Evolutionary conservation across 1,139 yeast genomes (phyloP), one percentile per base, ranked within the genome.

Genomic region (Pichia sp.): DNA sequence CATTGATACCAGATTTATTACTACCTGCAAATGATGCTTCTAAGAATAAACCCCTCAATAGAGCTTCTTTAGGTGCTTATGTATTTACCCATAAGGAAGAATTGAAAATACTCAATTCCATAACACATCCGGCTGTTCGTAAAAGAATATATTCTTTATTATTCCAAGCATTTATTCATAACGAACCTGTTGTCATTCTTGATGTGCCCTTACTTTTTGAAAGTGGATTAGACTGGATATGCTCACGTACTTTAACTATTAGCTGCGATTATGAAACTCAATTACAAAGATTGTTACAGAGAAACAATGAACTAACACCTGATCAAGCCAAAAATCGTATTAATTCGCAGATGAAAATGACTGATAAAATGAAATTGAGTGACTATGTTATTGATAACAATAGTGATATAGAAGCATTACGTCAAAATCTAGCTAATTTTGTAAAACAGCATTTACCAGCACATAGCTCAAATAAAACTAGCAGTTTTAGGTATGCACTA

Each of bases 161-260:
- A 1, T 44, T 84, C 2, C 53, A 57, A 48, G 79, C 80, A n/a
- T 90, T 88, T 72, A 31, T 76, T 10, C 46, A 56, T 11, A 78
- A 61, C 49, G 65, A 61, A 68, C 65, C 71, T 18, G 59, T 88
- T 60, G 89, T 90, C 11, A 70, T 94, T 0, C 67, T 92, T 51
- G 99, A 94, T 61, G 92, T 92, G 2, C 99, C 99, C 0, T 69
- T 94, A 39, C 70, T 94, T 32, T 92, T 86, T 66, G 98, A 94
- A 63, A 76, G 89, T 35, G 78, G 81, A 1, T 71, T 92, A 56
- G 80, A 87, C 61, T 62, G 67, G 49, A 67, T 85, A 34, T 90
- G 97, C 64, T 96, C 95, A 0, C 64, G 71, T 7, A 77, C 84
- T 0, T 65, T 92, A 2, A 82, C 87, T 5, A 89, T 90, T 0